Evolutionary conservation across 208 protist species (phyloP), one percentile per base, ranked within the genome.

Genomic region (Endotrypanum monterogeii): DNA sequence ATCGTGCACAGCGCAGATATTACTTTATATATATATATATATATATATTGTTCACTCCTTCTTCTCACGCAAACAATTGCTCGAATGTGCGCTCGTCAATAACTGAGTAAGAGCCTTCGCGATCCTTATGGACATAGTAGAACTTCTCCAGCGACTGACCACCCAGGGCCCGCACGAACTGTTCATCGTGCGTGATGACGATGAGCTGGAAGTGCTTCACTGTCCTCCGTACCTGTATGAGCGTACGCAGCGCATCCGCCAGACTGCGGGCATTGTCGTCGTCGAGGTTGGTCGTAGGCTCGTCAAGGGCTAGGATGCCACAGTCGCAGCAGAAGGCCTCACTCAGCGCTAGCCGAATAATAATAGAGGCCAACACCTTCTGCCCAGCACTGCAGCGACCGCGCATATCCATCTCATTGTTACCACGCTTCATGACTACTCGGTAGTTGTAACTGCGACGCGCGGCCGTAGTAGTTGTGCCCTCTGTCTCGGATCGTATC

Each of bases 131-230:
- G 55, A 98, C 87, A 69, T 93, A 96, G 76, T 95, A 97, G 73
- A 96, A 95, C 37, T 78, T 85, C 37, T 98, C 94, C 55, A 95
- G 74, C 50, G 86, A 83, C 72, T 94, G 90, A 4, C 89, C 88
- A 8, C 93, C 93, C 11, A 98, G 79, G 6, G 91, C 91, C 8
- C 94, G 90, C 48, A 98, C 96, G 83, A 99, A 99, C 72, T 99
- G 96, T 83, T 99, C 98, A 78, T 99, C 99, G 83, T 99, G 99
- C 32, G 99, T 99, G 79, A 99, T 99, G n/a, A 99, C 90, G 69
- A 99, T 90, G 0, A 99, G 86, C 91, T 99, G 99, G 66, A 99
- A 98, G 76, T 97, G 89, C 73, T 93, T 92, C 48, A 95, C 83
- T 28, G 78, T 78, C 25, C 91, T 84, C 50, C 92, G 87, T 16